These are phyloP conservation scores for Penicillium taxi DNA, from an alignment of 495 filamentous ascomycete genomes.

Conservation along the genomic window DNA sequence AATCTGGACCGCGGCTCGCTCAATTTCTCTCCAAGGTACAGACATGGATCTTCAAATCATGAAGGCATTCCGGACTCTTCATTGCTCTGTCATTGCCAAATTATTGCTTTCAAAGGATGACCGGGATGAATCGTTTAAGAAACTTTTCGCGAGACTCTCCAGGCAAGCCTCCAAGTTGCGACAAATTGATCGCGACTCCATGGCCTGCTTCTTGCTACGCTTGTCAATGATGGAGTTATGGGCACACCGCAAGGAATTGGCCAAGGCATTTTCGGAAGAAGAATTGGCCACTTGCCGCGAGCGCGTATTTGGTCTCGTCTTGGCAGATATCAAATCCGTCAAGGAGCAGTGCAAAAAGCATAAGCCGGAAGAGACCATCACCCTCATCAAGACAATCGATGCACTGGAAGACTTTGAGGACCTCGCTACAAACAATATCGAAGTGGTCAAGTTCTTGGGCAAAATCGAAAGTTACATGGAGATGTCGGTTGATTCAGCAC, in stretches of 20 bases:
- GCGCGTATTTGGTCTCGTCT: conserved; percentile 28
- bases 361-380: conserved; percentile 33
- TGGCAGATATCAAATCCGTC: conserved; percentile 33
- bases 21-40: conserved; percentile 26
- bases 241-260: conserved; percentile 26
- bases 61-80: conserved; percentile 35
- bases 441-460: conserved; percentile 33
- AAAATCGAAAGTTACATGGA: conserved; percentile 36
- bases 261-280: conserved; percentile 22
- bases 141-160: conserved; percentile 27
- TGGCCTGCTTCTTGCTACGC: conserved; percentile 34
- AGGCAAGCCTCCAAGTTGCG: conserved; percentile 30
- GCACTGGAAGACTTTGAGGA: conserved; percentile 41
- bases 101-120: conserved; percentile 31
- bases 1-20: conserved; percentile 32
- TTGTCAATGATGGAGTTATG: conserved; percentile 36
- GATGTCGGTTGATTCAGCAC: conserved; percentile 30
- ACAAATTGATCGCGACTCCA: conserved; percentile 31
- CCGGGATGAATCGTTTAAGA: conserved; percentile 29
- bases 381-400: conserved; percentile 38
- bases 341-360: conserved; percentile 37
- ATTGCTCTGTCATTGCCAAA: conserved; percentile 30
- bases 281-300: conserved; percentile 30
- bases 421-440: conserved; percentile 26
- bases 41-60: conserved; percentile 36